A percentile compares a stretch with the other conserved stretches of the same genome.
Conservation (phyloP, 176 grass and related monocot species). For the Luzula sylvatica region DNA sequence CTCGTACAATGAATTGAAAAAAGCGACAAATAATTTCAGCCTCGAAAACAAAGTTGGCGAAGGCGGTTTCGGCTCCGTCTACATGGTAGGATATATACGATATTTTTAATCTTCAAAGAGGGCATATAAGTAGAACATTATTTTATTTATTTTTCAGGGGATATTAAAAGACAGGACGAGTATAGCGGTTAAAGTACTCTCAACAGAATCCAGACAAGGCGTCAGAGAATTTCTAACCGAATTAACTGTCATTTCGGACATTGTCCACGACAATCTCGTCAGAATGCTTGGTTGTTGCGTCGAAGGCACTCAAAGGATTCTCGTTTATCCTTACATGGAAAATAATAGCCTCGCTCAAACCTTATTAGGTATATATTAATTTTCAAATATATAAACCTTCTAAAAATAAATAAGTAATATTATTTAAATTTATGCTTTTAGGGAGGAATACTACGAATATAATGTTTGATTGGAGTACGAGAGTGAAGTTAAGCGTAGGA, state of each 20-base stretch:
- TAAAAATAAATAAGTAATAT: no score
- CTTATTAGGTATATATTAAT: constrained; percentile 44
- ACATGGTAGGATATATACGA: constrained; percentile 75
- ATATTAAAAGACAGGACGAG: constrained; percentile 64
- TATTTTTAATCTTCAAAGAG: no score
- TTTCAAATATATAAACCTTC: not conserved
- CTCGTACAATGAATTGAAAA: constrained; percentile 60
- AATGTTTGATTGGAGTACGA: constrained; percentile 56
- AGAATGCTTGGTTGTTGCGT: constrained; percentile 64
- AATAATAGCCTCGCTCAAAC: constrained; percentile 69
- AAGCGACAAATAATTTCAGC: constrained; percentile 66
- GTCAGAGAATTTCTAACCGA: constrained; percentile 53
- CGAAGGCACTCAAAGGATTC: constrained; percentile 56
- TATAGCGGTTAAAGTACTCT: constrained; percentile 69
- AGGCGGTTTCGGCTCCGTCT: constrained; percentile 78
- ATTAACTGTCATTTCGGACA: constrained; percentile 49
- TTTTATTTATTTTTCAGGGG: constrained; percentile 40
- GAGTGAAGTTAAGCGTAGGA: constrained; percentile 62
- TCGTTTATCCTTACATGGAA: constrained; percentile 81
- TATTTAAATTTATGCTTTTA: constrained; percentile 2
- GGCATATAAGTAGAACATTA: no score
- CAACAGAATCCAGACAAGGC: constrained; percentile 66
- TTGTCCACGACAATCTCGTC: constrained; percentile 66
- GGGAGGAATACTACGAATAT: constrained; percentile 34
- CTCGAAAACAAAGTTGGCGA: constrained; percentile 64